Percentiles rank a stretch among this genome's conserved stretches.
phyloP scores from a whole-genome alignment of 2,329 filamentous ascomycete genomes.

The Hypoxylon sp. region DNA sequence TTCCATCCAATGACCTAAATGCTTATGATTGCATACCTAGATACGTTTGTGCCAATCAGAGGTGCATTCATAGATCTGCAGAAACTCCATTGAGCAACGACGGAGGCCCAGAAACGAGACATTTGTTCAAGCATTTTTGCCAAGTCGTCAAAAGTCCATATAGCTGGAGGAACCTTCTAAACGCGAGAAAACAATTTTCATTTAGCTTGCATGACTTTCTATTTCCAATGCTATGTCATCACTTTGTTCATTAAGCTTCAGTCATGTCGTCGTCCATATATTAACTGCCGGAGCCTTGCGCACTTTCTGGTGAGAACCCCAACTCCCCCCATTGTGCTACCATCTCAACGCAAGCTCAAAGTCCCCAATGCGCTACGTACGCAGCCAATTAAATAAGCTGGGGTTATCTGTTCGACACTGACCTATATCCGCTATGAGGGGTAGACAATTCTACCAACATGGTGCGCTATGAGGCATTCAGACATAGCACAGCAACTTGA shows the following conservation, averaged over 20 bases:
- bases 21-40: slow-evolving; percentile 27
- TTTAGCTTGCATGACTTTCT: not conserved
- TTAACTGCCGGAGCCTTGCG: slow-evolving; percentile 25
- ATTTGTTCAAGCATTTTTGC: slow-evolving; percentile 10
- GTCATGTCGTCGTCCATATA: slow-evolving; percentile 10
- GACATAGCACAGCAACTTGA: not conserved
- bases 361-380: slow-evolving; percentile 1
- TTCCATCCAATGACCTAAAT: slow-evolving; percentile 12
- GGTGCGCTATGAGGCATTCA: not conserved
- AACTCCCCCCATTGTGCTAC: slow-evolving; percentile 11
- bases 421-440: not conserved
- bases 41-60: slow-evolving; percentile 25
- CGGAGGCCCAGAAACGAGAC: slow-evolving; percentile 6
- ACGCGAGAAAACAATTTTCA: slow-evolving; percentile 4
- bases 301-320: not conserved
- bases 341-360: slow-evolving; percentile 10
- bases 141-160: slow-evolving; percentile 16
- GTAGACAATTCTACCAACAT: not conserved
- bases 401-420: not conserved
- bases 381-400: slow-evolving; percentile 19
- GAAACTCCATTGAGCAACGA: slow-evolving; percentile 4
- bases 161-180: not conserved
- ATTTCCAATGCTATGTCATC: slow-evolving; percentile 4
- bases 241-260: not conserved
- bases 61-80: not conserved